Conservation (phyloP, 1,284 basidiomycete species). For the Caloboletus inedulis region DNA sequence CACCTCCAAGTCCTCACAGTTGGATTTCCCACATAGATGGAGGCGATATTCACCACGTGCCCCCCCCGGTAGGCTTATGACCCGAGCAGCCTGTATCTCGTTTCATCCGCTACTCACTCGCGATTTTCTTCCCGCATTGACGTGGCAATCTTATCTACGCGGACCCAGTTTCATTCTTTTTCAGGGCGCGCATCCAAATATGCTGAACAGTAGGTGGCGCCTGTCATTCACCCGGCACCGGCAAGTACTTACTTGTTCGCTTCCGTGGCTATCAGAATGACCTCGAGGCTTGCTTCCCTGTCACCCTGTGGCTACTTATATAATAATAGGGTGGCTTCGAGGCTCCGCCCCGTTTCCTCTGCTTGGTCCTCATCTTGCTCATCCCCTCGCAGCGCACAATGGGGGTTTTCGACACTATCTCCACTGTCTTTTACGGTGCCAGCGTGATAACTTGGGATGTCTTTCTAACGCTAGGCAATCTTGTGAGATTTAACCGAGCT, state of each 20-base stretch:
- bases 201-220: too few relatives aligned
- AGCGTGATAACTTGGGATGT: conserved; percentile 53
- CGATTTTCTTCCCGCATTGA: too few relatives aligned
- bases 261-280: background rate
- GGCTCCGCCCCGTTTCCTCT: background rate
- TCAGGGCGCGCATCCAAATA: too few relatives aligned
- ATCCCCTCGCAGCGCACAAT: conserved; percentile 4
- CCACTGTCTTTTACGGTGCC: conserved; percentile 32
- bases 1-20: background rate
- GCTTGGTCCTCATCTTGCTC: background rate
- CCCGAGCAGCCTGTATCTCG: too few relatives aligned
- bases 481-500: conserved; percentile 48
- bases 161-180: too few relatives aligned
- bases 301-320: background rate
- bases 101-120: too few relatives aligned
- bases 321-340: background rate
- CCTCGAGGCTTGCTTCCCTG: background rate
- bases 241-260: too few relatives aligned
- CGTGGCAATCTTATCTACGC: too few relatives aligned
- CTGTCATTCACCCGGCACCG: too few relatives aligned
- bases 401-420: conserved; percentile 25
- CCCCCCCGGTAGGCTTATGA: too few relatives aligned
- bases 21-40: background rate
- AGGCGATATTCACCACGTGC: background rate
- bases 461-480: conserved; percentile 51